These are phyloP conservation scores for Ceriops tagal DNA, from an alignment of 345 rosid genomes.

Conservation along the genomic window DNA sequence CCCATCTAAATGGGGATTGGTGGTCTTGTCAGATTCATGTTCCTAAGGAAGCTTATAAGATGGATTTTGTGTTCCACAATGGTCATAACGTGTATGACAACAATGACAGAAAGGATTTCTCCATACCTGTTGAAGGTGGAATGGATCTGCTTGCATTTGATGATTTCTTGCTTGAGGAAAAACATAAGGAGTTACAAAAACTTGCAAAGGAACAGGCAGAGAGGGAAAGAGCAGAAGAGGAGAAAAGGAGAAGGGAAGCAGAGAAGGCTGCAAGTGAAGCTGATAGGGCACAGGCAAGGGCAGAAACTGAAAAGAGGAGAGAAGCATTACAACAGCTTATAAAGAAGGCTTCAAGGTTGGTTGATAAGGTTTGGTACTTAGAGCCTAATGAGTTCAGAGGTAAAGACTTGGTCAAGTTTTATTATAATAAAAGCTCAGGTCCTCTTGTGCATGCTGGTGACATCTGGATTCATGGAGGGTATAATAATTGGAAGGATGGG, in stretches of 20 bases:
- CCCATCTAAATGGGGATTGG: conserved; percentile 71
- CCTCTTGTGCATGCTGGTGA: conserved; percentile 64
- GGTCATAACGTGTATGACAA: conserved; percentile 75
- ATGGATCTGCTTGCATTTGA: conserved; percentile 72
- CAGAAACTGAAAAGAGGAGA: conserved; percentile 52
- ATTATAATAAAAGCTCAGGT: conserved; percentile 70
- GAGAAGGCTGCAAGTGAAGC: conserved; percentile 73
- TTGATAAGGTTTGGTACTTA: conserved; percentile 62
- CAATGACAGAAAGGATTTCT: conserved; percentile 64
- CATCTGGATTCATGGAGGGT: conserved; percentile 90
- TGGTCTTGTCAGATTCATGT: conserved; percentile 76
- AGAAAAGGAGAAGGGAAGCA: conserved; percentile 63
- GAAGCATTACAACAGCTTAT: conserved; percentile 39
- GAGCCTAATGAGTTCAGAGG: conserved; percentile 64
- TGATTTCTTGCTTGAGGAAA: conserved; percentile 82
- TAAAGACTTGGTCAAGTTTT: conserved; percentile 48
- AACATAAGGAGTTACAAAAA: conserved; percentile 64
- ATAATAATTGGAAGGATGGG: conserved; percentile 75
- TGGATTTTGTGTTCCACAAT: conserved; percentile 86
- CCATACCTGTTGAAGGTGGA: conserved; percentile 64
- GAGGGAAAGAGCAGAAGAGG: conserved; percentile 69
- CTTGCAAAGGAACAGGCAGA: conserved; percentile 78
- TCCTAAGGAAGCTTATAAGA: conserved; percentile 84
- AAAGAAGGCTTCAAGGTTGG: conserved; percentile 47
- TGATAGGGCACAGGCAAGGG: conserved; percentile 65